These are phyloP conservation scores for Pleurotus ostreatus DNA, from an alignment of 768 basidiomycete species.

Conservation along the genomic window DNA sequence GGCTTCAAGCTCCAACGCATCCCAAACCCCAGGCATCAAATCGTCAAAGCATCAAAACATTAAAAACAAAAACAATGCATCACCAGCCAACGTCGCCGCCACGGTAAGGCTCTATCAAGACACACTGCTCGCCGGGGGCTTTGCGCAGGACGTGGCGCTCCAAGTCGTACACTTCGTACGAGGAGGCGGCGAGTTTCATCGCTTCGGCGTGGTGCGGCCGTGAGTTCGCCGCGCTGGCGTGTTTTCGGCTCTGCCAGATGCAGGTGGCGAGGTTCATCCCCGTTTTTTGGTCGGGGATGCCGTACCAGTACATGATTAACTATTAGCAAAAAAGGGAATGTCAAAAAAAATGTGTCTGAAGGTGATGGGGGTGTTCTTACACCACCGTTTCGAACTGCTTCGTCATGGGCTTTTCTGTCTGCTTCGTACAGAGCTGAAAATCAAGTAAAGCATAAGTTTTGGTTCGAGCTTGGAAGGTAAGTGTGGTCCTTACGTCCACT, in stretches of 20 bases:
- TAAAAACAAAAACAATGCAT: constrained; percentile 9
- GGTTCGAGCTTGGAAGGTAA: neutral
- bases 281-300: constrained; percentile 68
- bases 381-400: constrained; percentile 84
- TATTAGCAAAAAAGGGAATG: no score
- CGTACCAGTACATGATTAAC: constrained; percentile 94
- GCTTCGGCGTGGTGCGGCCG: constrained; percentile 80
- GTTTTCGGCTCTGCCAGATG: constrained; percentile 88
- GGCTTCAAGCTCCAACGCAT: no score
- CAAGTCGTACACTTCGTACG: constrained; percentile 77
- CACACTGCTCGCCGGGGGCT: constrained; percentile 46
- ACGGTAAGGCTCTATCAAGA: constrained; percentile 58
- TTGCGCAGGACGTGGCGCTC: constrained; percentile 77
- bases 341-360: no score
- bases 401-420: constrained; percentile 86
- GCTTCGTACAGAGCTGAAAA: constrained; percentile 75
- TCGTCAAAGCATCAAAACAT: neutral
- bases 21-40: neutral
- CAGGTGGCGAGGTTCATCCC: constrained; percentile 93
- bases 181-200: constrained; percentile 70
- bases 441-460: neutral
- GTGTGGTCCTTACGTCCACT: constrained; percentile 46
- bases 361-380: no score
- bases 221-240: constrained; percentile 77
- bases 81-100: constrained; percentile 73